A percentile compares a stretch with the other conserved stretches of the same genome.
These are phyloP conservation scores for Metschnikowia koreensis DNA, from an alignment of 805 yeast species.

Conservation along the genomic window DNA sequence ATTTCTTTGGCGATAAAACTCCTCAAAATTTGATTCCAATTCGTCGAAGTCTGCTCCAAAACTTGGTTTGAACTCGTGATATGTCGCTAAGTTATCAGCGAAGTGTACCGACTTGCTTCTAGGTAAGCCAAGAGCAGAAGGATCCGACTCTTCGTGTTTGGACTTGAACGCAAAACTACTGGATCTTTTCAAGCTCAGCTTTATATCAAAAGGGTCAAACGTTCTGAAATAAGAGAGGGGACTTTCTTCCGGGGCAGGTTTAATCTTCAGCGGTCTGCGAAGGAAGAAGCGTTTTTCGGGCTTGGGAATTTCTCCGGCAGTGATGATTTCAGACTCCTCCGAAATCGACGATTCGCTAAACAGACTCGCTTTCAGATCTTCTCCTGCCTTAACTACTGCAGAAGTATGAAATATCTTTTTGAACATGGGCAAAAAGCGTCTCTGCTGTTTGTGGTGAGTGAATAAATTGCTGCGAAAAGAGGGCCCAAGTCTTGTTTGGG, in stretches of 20 bases:
- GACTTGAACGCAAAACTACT: conserved; percentile 13
- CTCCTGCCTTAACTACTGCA: conserved; percentile 6
- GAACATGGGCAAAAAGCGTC: conserved; percentile 12
- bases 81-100: conserved; percentile 14
- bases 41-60: neutral
- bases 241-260: neutral
- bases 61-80: conserved; percentile 10
- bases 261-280: conserved; percentile 7
- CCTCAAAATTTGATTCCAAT: conserved; percentile 5
- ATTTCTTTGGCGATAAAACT: neutral
- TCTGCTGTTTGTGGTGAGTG: conserved; percentile 3
- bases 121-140: conserved; percentile 3
- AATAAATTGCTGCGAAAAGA: conserved; percentile 5
- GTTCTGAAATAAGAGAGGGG: conserved; percentile 6
- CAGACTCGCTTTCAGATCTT: neutral
- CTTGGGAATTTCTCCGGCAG: conserved; percentile 7
- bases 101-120: conserved; percentile 20
- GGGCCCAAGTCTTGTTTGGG: neutral
- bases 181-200: conserved; percentile 10
- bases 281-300: conserved; percentile 14
- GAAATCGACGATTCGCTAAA: conserved; percentile 6
- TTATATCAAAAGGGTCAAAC: conserved; percentile 14
- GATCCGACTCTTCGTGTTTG: neutral
- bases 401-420: conserved; percentile 14
- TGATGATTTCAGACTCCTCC: conserved; percentile 11